phyloP scores from a whole-genome alignment of 306 rosid genomes.

The Mimosa pudica region DNA sequence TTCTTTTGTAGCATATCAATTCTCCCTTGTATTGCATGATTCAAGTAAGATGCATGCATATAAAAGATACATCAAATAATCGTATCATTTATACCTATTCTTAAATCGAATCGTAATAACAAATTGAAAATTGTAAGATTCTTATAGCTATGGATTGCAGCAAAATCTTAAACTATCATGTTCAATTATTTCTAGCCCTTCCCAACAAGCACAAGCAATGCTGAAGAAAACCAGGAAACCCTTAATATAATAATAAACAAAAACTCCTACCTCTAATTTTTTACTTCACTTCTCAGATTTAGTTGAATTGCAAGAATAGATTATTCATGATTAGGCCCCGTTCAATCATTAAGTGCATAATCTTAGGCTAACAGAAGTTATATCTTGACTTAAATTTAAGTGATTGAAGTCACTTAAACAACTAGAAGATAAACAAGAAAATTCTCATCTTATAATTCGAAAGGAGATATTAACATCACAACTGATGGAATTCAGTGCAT shows the following conservation, averaged over 20 bases:
- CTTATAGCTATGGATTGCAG: background rate
- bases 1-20: background rate
- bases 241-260: background rate
- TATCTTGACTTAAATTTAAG: background rate
- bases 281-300: background rate
- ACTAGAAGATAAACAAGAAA: background rate
- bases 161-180: background rate
- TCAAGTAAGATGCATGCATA: too few species aligned
- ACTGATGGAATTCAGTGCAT: background rate
- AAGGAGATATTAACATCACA: background rate
- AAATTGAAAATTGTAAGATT: too few species aligned
- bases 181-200: background rate
- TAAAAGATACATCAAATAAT: too few species aligned
- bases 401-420: background rate
- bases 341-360: background rate
- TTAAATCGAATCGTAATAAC: too few species aligned
- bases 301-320: background rate
- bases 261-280: background rate
- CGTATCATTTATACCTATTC: too few species aligned
- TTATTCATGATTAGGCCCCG: background rate
- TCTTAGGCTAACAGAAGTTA: background rate
- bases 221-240: background rate
- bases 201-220: background rate
- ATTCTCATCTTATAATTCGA: background rate
- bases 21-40: too few species aligned